phyloP scores from a whole-genome alignment of 805 yeast genomes.

The Candida montana region DNA sequence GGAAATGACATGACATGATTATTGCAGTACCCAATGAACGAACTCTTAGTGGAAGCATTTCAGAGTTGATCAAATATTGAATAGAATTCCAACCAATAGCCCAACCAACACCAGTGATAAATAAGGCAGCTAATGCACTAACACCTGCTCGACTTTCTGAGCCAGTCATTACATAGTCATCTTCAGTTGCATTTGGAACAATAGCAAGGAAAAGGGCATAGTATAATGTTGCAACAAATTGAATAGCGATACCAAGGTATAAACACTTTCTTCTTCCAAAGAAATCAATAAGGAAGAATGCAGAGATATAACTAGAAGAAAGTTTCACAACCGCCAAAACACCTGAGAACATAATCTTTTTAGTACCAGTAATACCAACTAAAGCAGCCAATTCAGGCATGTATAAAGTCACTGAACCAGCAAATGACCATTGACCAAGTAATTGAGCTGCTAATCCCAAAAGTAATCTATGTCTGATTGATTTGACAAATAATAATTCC shows the following conservation, averaged over 20 bases:
- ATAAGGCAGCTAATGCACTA: constrained; percentile 47
- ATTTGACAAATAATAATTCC: constrained; percentile 32
- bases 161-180: constrained; percentile 26
- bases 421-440: constrained; percentile 57
- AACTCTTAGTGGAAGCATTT: constrained; percentile 46
- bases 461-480: constrained; percentile 41
- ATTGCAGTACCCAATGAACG: constrained; percentile 45
- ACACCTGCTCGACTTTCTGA: constrained; percentile 34
- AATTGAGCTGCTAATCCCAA: constrained; percentile 40
- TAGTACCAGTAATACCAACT: constrained; percentile 39
- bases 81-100: constrained; percentile 53
- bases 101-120: constrained; percentile 51
- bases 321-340: constrained; percentile 51
- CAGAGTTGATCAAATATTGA: constrained; percentile 51
- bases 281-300: constrained; percentile 49
- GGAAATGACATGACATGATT: constrained; percentile 51
- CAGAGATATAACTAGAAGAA: constrained; percentile 41
- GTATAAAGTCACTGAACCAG: constrained; percentile 50
- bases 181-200: constrained; percentile 39
- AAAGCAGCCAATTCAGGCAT: constrained; percentile 47
- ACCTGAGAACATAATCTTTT: constrained; percentile 43
- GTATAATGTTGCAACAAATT: constrained; percentile 37
- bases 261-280: constrained; percentile 48
- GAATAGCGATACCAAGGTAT: constrained; percentile 44
- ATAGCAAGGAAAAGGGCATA: constrained; percentile 41